phyloP scores from a whole-genome alignment of 768 basidiomycete species.

The Dioszegia crocea region DNA sequence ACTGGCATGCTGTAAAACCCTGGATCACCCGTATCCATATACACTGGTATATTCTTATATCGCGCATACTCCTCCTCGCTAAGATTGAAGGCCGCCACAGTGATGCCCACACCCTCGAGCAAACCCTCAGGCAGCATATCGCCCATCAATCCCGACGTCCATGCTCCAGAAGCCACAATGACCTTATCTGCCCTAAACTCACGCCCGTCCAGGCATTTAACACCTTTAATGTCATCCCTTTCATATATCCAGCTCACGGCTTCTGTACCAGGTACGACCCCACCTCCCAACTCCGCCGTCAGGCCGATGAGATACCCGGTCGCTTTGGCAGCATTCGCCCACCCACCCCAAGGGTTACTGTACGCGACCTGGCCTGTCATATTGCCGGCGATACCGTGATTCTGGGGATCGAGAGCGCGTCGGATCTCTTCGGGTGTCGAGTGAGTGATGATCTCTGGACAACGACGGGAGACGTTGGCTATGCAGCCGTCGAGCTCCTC shows the following conservation, averaged over 20 bases:
- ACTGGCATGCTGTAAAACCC: conserved; percentile 26
- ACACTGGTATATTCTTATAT: conserved; percentile 23
- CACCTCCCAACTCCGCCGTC: conserved; percentile 9
- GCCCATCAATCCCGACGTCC: conserved; percentile 16
- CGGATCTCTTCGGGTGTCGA: conserved; percentile 5
- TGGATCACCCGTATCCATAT: conserved; percentile 14
- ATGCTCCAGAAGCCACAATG: conserved; percentile 18
- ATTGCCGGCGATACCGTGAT: background rate
- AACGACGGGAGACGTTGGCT: no score
- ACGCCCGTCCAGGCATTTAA: conserved; percentile 13
- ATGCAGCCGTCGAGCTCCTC: no score
- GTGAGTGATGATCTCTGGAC: no score
- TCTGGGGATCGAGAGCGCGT: background rate
- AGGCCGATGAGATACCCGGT: conserved; percentile 14
- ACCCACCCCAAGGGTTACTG: conserved; percentile 21
- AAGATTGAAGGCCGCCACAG: conserved; percentile 16
- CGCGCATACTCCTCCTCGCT: conserved; percentile 7
- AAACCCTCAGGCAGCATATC: conserved; percentile 7
- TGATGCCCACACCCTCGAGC: conserved; percentile 16
- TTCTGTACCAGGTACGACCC: conserved; percentile 13
- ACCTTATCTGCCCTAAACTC: conserved; percentile 20
- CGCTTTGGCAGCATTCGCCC: conserved; percentile 20
- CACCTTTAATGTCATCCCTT: conserved; percentile 16
- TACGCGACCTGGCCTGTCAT: conserved; percentile 10
- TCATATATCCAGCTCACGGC: conserved; percentile 1